phyloP scores from a whole-genome alignment of 2,329 filamentous ascomycete genomes.

The Epichloe bromicola region DNA sequence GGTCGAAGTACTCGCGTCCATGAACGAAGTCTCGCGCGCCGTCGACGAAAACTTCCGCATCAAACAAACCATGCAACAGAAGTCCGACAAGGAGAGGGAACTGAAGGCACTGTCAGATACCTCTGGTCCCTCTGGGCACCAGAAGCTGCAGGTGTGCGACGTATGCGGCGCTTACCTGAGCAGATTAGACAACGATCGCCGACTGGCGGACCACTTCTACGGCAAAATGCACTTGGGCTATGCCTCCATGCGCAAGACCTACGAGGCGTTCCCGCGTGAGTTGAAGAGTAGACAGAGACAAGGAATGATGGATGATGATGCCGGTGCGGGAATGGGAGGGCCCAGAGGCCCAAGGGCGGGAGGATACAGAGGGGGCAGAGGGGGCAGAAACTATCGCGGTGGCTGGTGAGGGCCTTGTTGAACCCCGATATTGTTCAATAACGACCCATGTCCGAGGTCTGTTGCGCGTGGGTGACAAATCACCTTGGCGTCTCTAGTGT shows the following conservation, averaged over 20 bases:
- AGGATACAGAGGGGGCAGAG: constrained; percentile 38
- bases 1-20: constrained; percentile 72
- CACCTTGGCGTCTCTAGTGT: not conserved
- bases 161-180: constrained; percentile 93
- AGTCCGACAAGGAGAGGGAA: constrained; percentile 74
- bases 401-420: constrained; percentile 25
- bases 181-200: constrained; percentile 83
- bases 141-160: constrained; percentile 97
- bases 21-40: constrained; percentile 66
- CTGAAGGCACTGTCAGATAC: constrained; percentile 86
- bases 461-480: not conserved
- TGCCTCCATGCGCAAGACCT: constrained; percentile 94
- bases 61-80: constrained; percentile 64
- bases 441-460: not conserved
- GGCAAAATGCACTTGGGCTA: constrained; percentile 99
- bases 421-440: too few species aligned
- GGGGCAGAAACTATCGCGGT: constrained; percentile 37
- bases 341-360: constrained; percentile 40
- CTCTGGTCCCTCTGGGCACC: constrained; percentile 82
- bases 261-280: constrained; percentile 75
- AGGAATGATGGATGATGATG: constrained; percentile 34
- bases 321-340: constrained; percentile 25
- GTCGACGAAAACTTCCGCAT: constrained; percentile 83
- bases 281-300: constrained; percentile 55
- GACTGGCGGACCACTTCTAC: constrained; percentile 94